A percentile compares a stretch with the other conserved stretches of the same genome.
Evolutionary conservation across 2,329 filamentous ascomycete genomes (phyloP).

Genomic region (Colletotrichum chrysophilum): DNA sequence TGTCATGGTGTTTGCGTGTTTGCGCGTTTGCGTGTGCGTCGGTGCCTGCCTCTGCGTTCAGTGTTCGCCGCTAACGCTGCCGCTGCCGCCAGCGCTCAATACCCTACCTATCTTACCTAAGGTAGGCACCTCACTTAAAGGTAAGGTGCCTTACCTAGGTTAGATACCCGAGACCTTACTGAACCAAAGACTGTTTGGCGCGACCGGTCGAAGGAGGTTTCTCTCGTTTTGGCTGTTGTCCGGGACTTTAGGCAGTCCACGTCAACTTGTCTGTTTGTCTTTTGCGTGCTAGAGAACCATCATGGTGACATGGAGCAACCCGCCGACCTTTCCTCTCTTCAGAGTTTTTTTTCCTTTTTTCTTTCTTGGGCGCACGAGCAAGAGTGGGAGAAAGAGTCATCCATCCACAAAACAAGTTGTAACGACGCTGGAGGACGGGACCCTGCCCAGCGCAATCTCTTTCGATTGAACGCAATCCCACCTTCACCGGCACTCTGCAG

Average conservation of each 20-base stretch:
- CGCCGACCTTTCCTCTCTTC: too few relatives aligned
- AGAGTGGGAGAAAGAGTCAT: not conserved
- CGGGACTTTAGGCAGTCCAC: not conserved
- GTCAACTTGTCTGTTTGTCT: not conserved
- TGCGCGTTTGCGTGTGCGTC: not conserved
- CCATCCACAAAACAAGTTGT: not conserved
- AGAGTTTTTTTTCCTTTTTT: too few relatives aligned
- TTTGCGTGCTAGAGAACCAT: not conserved
- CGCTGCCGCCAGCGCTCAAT: not conserved
- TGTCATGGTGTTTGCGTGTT: not conserved
- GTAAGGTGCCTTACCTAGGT: too few relatives aligned
- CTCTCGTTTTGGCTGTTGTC: not conserved
- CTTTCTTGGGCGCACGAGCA: too few relatives aligned
- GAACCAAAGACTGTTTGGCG: not conserved
- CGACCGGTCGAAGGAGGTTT: not conserved
- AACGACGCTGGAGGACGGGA: not conserved
- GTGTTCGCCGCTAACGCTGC: not conserved
- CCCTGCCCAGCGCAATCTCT: constrained; percentile 14
- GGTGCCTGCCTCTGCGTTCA: not conserved
- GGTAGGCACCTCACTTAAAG: too few relatives aligned
- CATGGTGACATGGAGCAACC: not conserved
- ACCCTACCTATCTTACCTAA: too few relatives aligned
- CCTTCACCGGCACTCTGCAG: constrained; percentile 5
- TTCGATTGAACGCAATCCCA: constrained; percentile 17
- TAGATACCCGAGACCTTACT: too few relatives aligned